Evolutionary conservation across 2,329 filamentous ascomycete species (phyloP).

Genomic region (Sporothrix schenckii): DNA sequence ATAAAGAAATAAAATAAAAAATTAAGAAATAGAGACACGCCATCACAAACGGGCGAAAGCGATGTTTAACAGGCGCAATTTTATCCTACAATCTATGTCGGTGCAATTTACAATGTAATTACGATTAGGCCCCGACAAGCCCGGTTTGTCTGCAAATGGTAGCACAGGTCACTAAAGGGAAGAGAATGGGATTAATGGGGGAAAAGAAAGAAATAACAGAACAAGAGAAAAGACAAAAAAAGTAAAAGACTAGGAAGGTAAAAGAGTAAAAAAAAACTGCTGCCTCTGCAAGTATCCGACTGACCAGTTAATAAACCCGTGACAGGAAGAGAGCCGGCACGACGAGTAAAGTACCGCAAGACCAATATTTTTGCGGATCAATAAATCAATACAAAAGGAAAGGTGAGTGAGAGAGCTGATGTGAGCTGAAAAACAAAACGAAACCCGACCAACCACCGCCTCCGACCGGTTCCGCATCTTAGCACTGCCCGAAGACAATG

Average conservation of each 20-base stretch:
- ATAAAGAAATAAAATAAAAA: conserved; percentile 15
- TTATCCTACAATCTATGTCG: background rate
- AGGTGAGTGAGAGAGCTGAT: background rate
- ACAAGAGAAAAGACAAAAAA: background rate
- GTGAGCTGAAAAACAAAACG: conserved; percentile 19
- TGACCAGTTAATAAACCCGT: background rate
- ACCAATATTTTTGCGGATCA: background rate
- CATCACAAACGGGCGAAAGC: conserved; percentile 8
- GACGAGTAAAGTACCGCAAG: conserved; percentile 7
- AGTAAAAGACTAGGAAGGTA: background rate
- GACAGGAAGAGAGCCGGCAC: background rate
- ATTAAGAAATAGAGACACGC: background rate
- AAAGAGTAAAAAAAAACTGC: too few relatives aligned
- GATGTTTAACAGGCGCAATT: background rate
- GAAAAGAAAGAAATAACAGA: background rate
- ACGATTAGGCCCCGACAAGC: background rate
- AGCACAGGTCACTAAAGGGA: background rate
- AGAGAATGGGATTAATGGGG: background rate
- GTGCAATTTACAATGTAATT: background rate
- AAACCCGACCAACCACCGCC: background rate
- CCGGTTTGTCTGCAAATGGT: background rate
- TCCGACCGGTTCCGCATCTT: conserved; percentile 7
- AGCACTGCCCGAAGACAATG: background rate
- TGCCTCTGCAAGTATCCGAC: background rate
- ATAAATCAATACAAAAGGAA: background rate